Evolutionary conservation across 768 basidiomycete genomes (phyloP), one percentile per base, ranked within the genome.

Genomic region (Sarcomyxa edulis): DNA sequence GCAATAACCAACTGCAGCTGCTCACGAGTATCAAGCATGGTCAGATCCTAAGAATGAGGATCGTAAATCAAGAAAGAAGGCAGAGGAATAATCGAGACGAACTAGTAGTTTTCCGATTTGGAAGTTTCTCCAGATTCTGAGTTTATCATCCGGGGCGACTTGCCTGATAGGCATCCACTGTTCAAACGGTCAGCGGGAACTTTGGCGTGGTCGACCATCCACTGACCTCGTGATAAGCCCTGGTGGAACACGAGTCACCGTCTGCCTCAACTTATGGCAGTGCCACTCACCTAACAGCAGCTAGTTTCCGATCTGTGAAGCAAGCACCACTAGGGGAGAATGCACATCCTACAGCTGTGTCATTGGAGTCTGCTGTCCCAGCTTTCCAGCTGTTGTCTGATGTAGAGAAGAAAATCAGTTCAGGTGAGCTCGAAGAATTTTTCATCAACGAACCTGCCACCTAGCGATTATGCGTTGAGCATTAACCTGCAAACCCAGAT

Each of bases 111-210:
- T 75, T 32, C 77, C 78, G 25, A 81, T 69, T 57, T 77, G 71
- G 59, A 81, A 78, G 48, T 74, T 76, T 23, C 77, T 66, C 74
- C 75, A 80, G 37, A 78, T 78, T 19, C 76, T 64, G 11, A 80
- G 66, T 47, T 72, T 65, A 54, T 78, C 74, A 35, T 67, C 66
- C 1, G 66, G 64, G 27, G 67, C 66, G 12, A 80, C 72, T 44
- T 78, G 73, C 7, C 78, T 66, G 43, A 80, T 74, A 9, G 76
- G 76, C 61, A 79, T 68, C 76, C 76, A 78, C 44, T n/a, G n/a
- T n/a, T n/a, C n/a, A n/a, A n/a, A n/a, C n/a, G n/a, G n/a, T n/a
- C n/a, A n/a, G n/a, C n/a, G n/a, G n/a, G n/a, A n/a, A n/a, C n/a
- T n/a, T n/a, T n/a, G n/a, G n/a, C n/a, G n/a, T n/a, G n/a, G n/a